Evolutionary conservation across 441 rosid species (phyloP).

Genomic region (Kokia cookei): DNA sequence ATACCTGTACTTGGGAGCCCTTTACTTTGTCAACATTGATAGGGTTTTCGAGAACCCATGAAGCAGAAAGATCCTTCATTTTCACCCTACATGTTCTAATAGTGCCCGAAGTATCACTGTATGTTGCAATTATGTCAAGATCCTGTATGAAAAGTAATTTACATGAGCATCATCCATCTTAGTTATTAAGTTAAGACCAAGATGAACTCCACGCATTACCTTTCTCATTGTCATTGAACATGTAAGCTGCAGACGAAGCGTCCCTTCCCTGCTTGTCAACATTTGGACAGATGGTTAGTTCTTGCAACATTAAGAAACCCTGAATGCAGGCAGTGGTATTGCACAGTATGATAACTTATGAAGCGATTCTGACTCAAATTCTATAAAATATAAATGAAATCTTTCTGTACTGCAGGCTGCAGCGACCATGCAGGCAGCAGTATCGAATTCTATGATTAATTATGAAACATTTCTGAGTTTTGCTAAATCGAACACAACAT

Average conservation of each 20-base stretch:
- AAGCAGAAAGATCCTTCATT: constrained; percentile 79
- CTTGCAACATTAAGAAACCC: background rate
- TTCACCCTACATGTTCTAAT: constrained; percentile 57
- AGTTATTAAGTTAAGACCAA: background rate
- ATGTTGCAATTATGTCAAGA: constrained; percentile 79
- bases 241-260: constrained; percentile 21
- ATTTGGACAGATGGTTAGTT: constrained; percentile 2
- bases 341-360: too few relatives aligned
- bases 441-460: too few relatives aligned
- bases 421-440: too few relatives aligned
- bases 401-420: too few relatives aligned
- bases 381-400: too few relatives aligned
- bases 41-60: constrained; percentile 83
- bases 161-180: constrained; percentile 18
- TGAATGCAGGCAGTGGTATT: background rate
- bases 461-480: too few relatives aligned
- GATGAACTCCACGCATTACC: constrained; percentile 27
- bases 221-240: constrained; percentile 36
- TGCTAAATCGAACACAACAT: too few relatives aligned
- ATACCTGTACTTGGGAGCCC: constrained; percentile 41
- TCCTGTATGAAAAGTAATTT: constrained; percentile 45
- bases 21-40: constrained; percentile 25
- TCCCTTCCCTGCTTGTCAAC: constrained; percentile 20
- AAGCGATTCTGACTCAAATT: too few relatives aligned
- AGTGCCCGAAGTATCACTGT: constrained; percentile 62